Evolutionary conservation across 257 asterid species (phyloP).

Genomic region (Dorcoceras hygrometricum): DNA sequence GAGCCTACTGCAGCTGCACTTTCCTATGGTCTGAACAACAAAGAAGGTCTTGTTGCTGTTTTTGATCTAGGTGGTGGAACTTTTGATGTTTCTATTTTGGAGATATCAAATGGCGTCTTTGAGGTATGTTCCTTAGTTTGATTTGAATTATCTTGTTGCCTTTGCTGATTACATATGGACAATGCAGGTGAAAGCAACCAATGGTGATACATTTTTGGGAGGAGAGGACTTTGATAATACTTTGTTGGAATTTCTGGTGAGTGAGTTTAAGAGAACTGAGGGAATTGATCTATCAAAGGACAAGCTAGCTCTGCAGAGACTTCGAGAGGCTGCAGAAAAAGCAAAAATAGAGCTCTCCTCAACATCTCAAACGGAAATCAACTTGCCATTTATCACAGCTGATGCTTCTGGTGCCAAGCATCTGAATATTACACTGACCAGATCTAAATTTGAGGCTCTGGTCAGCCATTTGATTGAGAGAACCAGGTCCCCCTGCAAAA

Average conservation of each 20-base stretch:
- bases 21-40: constrained; percentile 62
- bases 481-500: constrained; percentile 65
- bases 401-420: constrained; percentile 72
- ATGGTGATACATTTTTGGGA: constrained; percentile 79
- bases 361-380: constrained; percentile 66
- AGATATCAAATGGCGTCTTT: constrained; percentile 71
- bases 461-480: constrained; percentile 64
- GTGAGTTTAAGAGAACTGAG: constrained; percentile 60
- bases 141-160: neutral
- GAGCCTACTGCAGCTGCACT: constrained; percentile 85
- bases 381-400: constrained; percentile 68
- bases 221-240: constrained; percentile 82
- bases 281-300: constrained; percentile 63
- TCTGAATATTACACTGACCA: constrained; percentile 56
- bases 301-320: constrained; percentile 71
- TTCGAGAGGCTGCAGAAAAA: constrained; percentile 80
- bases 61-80: constrained; percentile 83
- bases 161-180: constrained; percentile 12
- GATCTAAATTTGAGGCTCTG: constrained; percentile 70
- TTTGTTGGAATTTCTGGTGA: constrained; percentile 56
- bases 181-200: constrained; percentile 71
- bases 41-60: constrained; percentile 75
- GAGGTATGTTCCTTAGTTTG: constrained; percentile 38
- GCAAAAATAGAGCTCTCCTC: constrained; percentile 77
- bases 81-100: constrained; percentile 65